A percentile compares a stretch with the other conserved stretches of the same genome.
Evolutionary conservation across 306 rosid genomes (phyloP).

Genomic region (Cyamopsis tetragonoloba): DNA sequence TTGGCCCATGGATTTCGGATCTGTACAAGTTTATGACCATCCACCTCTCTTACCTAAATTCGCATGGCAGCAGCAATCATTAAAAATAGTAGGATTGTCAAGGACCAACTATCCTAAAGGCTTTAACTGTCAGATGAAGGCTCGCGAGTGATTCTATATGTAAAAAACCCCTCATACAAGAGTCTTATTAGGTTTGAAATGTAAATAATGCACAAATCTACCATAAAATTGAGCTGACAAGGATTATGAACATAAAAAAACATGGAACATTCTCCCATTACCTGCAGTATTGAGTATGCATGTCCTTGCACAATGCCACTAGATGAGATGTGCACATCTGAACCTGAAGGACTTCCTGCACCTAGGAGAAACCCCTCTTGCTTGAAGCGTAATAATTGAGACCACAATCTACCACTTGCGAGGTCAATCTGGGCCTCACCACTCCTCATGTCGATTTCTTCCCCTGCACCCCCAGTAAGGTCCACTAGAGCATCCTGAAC

Average conservation of each 20-base stretch:
- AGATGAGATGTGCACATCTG: slow-evolving; percentile 93
- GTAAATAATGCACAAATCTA: too few relatives aligned
- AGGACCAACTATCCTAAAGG: neutral
- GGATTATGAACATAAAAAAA: too few relatives aligned
- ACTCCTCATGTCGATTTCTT: slow-evolving; percentile 97
- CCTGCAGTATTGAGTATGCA: slow-evolving; percentile 96
- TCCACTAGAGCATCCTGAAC: slow-evolving; percentile 99
- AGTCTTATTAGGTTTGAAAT: too few relatives aligned
- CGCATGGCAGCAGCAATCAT: slow-evolving; percentile 10
- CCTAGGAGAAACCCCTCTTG: slow-evolving; percentile 94
- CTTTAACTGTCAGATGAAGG: neutral
- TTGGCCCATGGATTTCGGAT: slow-evolving; percentile 99
- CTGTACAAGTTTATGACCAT: slow-evolving; percentile 97
- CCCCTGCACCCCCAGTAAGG: slow-evolving; percentile 99
- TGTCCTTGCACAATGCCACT: slow-evolving; percentile 99
- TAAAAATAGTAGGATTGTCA: slow-evolving; percentile 11
- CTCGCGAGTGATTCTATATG: too few relatives aligned
- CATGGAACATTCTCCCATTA: slow-evolving; percentile 20
- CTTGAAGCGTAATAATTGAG: slow-evolving; percentile 95
- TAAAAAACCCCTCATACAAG: too few relatives aligned
- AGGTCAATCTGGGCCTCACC: slow-evolving; percentile 99
- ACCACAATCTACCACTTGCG: slow-evolving; percentile 98
- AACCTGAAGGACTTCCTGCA: slow-evolving; percentile 99
- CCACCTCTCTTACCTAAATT: slow-evolving; percentile 83
- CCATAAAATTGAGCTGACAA: too few relatives aligned